phyloP scores from a whole-genome alignment of 1,284 basidiomycete species.

The Neolentinus lepideus region DNA sequence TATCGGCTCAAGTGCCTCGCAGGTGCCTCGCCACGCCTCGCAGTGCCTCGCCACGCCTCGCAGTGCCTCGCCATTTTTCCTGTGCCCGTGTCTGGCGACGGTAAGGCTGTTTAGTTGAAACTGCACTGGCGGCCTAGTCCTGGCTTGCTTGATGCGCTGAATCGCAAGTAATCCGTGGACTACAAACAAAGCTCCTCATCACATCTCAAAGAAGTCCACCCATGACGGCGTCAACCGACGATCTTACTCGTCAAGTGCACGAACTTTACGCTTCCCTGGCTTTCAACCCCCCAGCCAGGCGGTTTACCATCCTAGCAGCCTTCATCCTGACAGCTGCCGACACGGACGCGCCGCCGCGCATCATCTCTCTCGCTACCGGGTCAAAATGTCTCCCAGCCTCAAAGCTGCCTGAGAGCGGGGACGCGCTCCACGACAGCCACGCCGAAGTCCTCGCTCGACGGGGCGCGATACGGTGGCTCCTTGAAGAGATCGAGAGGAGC shows the following conservation, averaged over 20 bases:
- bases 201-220: too few species aligned
- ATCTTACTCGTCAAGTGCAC: constrained; percentile 26
- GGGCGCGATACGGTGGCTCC: constrained; percentile 74
- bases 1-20: too few species aligned
- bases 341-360: constrained; percentile 10
- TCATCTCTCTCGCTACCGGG: constrained; percentile 76
- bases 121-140: too few species aligned
- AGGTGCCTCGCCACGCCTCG: too few species aligned
- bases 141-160: too few species aligned
- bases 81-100: too few species aligned
- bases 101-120: too few species aligned
- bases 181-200: too few species aligned
- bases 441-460: constrained; percentile 86
- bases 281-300: constrained; percentile 39
- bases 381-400: constrained; percentile 78
- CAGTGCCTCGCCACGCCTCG: too few species aligned
- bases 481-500: constrained; percentile 54
- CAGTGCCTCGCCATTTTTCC: too few species aligned
- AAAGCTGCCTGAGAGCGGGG: constrained; percentile 63
- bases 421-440: constrained; percentile 84
- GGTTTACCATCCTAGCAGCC: constrained; percentile 57
- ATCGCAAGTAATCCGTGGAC: too few species aligned
- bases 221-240: constrained; percentile 10
- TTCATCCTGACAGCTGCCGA: constrained; percentile 34
- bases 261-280: constrained; percentile 34